Base-by-base conservation (phyloP, 2,329 filamentous ascomycete genomes). In the Colletotrichum orchidophilum region DNA sequence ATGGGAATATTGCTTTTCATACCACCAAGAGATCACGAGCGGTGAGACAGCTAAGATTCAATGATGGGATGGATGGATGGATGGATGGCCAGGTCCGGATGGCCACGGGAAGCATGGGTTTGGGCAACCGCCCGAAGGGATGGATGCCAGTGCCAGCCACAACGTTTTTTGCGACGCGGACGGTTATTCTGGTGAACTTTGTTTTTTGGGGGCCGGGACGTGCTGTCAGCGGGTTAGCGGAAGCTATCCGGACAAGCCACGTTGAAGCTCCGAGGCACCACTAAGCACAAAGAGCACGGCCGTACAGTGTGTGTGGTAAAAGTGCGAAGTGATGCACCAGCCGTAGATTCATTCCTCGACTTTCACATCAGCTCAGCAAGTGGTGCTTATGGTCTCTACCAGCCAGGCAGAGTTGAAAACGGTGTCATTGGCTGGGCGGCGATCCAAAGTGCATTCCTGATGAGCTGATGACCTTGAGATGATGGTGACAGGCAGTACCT, bases 11-110 rank as follows among this genome's bases (percentile, higher is more conserved):
- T 68, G 64, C 64, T 68, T 63, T 63, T 63, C 65, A 24, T 58
- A 39, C 42, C 69, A 69, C 18, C 27, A 46, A 46, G 52, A 55
- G 58, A 63, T 63, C 52, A 58, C 27, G 8, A 57, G 69, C 64
- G 69, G 69, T 69, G 69, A 71, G 69, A 68, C 69, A 63, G 27
- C 39, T 27, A 24, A 67, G 24, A 68, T 62, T n/a, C 53, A 52
- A 54, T 50, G 15, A 26, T 49, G 58, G 63, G 57, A n/a, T 46
- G 18, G 39, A 46, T 8, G 39, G 39, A 46, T 7, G n/a, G 39
- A 9, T n/a, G 39, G 29, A 18, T 55, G 39, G 63, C 39, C 29
- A 62, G 64, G 31, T 31, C 31, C n/a, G 26, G 52, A n/a, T 18
- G 18, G n/a, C 57, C n/a, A 31, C 53, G 21, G 50, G 21, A 21